Evolutionary conservation across 164 flowering plant species (phyloP).

Genomic region (Amborella trichopoda): DNA sequence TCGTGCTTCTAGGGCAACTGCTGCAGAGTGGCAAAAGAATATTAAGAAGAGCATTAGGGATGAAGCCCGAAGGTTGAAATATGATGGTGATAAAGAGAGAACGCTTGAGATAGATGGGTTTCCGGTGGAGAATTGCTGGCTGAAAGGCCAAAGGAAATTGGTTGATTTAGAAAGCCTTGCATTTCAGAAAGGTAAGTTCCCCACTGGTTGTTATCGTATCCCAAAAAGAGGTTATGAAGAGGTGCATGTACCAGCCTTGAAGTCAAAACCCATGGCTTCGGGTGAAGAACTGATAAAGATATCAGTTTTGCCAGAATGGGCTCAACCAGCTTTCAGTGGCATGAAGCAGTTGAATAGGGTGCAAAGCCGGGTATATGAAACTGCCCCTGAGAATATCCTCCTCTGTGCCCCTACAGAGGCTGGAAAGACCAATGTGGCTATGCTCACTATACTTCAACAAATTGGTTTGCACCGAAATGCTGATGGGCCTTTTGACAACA

Average conservation of each 20-base stretch:
- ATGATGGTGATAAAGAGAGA: conserved; percentile 54
- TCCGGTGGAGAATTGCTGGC: conserved; percentile 56
- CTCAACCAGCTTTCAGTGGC: conserved; percentile 82
- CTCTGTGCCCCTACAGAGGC: conserved; percentile 98
- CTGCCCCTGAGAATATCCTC: conserved; percentile 81
- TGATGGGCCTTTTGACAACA: conserved; percentile 64
- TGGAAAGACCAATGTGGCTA: conserved; percentile 95
- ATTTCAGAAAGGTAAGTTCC: conserved; percentile 76
- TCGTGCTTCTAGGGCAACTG: conserved; percentile 92
- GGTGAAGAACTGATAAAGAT: conserved; percentile 68
- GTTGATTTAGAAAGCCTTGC: conserved; percentile 81
- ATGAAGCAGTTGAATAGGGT: conserved; percentile 84
- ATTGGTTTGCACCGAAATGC: conserved; percentile 46
- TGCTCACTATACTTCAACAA: conserved; percentile 90
- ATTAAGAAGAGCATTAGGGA: conserved; percentile 92
- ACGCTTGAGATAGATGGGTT: conserved; percentile 46
- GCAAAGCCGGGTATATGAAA: conserved; percentile 83
- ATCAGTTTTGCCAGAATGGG: conserved; percentile 85
- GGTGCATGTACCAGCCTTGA: conserved; percentile 81
- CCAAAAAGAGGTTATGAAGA: conserved; percentile 74
- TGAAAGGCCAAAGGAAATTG: conserved; percentile 69
- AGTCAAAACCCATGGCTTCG: conserved; percentile 45
- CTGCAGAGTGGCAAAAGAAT: conserved; percentile 84
- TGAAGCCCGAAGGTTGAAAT: conserved; percentile 89
- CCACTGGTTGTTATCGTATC: conserved; percentile 52